Conservation (phyloP, 495 filamentous ascomycete species). For the Hyaloscypha bicolor region DNA sequence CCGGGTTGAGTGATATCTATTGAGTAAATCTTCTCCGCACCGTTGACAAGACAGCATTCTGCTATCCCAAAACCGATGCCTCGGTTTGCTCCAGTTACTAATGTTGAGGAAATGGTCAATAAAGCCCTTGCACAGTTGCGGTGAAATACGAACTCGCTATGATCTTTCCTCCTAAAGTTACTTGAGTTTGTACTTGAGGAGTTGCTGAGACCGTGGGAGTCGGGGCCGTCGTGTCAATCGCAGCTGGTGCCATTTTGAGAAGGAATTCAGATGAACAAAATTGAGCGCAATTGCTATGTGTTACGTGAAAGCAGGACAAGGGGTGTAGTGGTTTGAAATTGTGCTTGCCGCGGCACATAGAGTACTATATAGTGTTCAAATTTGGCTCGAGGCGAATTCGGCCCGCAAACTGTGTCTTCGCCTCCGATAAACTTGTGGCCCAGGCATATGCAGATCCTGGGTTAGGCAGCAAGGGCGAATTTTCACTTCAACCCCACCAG, state of each 20-base stretch:
- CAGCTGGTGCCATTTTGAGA: conserved; percentile 18
- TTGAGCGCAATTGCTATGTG: neutral
- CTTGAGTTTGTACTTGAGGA: conserved; percentile 14
- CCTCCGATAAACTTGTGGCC: neutral
- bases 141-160: conserved; percentile 15
- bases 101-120: neutral
- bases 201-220: neutral
- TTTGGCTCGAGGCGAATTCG: neutral
- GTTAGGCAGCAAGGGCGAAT: no score
- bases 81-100: conserved; percentile 26
- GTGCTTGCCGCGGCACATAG: neutral
- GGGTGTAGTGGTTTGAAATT: neutral
- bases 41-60: conserved; percentile 22
- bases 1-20: conserved; percentile 19
- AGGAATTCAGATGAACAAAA: neutral
- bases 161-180: conserved; percentile 15
- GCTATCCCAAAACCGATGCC: conserved; percentile 49
- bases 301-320: neutral
- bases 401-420: neutral
- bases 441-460: neutral
- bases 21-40: conserved; percentile 22
- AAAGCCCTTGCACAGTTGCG: neutral
- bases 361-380: neutral
- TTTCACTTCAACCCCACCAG: neutral
- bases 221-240: conserved; percentile 4